phyloP scores from a whole-genome alignment of 2,329 filamentous ascomycete species.

The Colletotrichum agaves region DNA sequence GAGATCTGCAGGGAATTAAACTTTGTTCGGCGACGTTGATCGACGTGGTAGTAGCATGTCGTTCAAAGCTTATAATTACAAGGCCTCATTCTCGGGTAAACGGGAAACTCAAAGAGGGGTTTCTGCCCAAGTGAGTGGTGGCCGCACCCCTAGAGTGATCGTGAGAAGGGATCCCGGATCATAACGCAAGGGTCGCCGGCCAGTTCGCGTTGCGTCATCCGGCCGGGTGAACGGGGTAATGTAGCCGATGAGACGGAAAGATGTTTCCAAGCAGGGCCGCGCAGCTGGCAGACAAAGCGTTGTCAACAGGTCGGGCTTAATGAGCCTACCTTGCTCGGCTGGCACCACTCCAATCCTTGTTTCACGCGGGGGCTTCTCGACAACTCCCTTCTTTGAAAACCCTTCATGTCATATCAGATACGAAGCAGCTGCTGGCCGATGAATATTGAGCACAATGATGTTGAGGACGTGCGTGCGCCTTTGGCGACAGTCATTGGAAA shows the following conservation, averaged over 20 bases:
- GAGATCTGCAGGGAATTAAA: not conserved
- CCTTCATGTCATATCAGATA: no score
- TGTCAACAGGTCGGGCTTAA: not conserved
- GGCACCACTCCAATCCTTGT: not conserved
- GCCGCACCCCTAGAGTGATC: not conserved
- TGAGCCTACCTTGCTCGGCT: not conserved
- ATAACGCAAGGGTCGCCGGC: slow-evolving; percentile 4
- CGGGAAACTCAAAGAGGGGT: not conserved
- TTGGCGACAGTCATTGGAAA: no score
- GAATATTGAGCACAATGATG: no score
- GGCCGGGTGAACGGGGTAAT: not conserved
- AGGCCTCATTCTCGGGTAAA: not conserved
- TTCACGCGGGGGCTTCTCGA: not conserved
- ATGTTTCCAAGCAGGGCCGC: slow-evolving; percentile 7
- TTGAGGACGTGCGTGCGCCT: no score
- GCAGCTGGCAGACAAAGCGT: not conserved
- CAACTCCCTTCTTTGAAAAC: not conserved
- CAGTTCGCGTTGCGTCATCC: slow-evolving; percentile 2
- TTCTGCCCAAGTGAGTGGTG: not conserved
- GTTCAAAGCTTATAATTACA: not conserved
- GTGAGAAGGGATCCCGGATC: not conserved
- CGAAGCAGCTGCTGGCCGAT: no score
- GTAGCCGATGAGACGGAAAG: slow-evolving; percentile 8
- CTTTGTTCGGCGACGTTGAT: not conserved
- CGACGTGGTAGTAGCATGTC: not conserved